These are phyloP conservation scores for Kuraishia hungarica DNA, from an alignment of 805 yeast genomes.

Conservation along the genomic window DNA sequence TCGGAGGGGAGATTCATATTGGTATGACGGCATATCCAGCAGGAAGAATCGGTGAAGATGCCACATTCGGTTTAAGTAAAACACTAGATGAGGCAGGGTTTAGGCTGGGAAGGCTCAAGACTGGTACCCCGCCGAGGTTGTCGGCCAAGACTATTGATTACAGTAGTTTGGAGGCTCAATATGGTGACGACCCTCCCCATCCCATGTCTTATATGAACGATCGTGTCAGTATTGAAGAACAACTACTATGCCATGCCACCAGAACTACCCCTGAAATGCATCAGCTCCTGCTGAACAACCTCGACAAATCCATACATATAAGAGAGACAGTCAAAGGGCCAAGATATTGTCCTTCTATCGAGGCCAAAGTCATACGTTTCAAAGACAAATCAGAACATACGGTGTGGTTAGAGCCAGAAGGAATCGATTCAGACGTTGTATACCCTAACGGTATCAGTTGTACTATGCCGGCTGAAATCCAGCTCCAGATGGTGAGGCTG, in stretches of 20 bases:
- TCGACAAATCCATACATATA: slow-evolving; percentile 82
- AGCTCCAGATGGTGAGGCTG: slow-evolving; percentile 59
- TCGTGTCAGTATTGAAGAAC: slow-evolving; percentile 48
- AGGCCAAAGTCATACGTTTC: slow-evolving; percentile 77
- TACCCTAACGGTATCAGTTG: slow-evolving; percentile 96
- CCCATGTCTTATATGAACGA: slow-evolving; percentile 88
- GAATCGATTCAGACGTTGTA: slow-evolving; percentile 74
- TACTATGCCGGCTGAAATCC: slow-evolving; percentile 94
- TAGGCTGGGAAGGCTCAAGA: slow-evolving; percentile 79
- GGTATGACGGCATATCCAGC: slow-evolving; percentile 78
- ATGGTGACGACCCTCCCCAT: slow-evolving; percentile 76
- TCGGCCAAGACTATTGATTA: slow-evolving; percentile 67
- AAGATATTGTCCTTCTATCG: slow-evolving; percentile 94
- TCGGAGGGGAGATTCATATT: slow-evolving; percentile 90
- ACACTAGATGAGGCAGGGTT: slow-evolving; percentile 76
- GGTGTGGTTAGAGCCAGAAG: slow-evolving; percentile 97
- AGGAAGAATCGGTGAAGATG: slow-evolving; percentile 89
- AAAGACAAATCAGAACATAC: slow-evolving; percentile 68
- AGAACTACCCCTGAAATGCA: slow-evolving; percentile 72
- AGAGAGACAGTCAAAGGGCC: slow-evolving; percentile 95
- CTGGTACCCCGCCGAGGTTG: slow-evolving; percentile 95
- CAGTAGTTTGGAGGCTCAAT: slow-evolving; percentile 51
- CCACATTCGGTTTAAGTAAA: slow-evolving; percentile 81
- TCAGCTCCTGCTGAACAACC: slow-evolving; percentile 54
- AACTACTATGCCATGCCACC: slow-evolving; percentile 70